Base-by-base conservation (phyloP, 1,139 yeast species). In the Magnusiomyces paraingens region DNA sequence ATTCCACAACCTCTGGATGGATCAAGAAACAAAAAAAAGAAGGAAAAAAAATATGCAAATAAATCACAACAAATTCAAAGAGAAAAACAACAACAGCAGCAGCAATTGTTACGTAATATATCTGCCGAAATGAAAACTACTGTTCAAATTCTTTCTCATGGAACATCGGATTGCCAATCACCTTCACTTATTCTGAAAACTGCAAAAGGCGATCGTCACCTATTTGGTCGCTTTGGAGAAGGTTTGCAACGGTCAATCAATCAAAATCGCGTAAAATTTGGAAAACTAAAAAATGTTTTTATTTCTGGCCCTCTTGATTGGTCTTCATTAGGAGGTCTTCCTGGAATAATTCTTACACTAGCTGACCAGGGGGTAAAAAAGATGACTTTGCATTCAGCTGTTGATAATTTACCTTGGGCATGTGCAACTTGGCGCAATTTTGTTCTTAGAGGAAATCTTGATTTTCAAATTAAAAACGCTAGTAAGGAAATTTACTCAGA, bases 281-380 rank as follows among this genome's bases (percentile, higher is more conserved):
- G 64, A 35, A 83, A 80, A 59, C 70, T 89, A 39, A 76, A 79
- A 53, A 80, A 82, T 36, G 74, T 91, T 2, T 90, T 88, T 63
- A 64, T 91, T 6, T 83, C 96, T 0, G 99, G 99, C 1, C 74
- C 73, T 14, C 61, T 86, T 14, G 72, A 76, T 52, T 91, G 97
- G 97, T 69, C 78, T 5, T 77, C 83, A 21, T 72, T 90, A 4
- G 91, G 96, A 12, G 99, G 99, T 0, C 70, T 93, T 12, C 97
- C 98, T 0, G 99, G 99, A 0, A 72, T 89, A 61, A 80, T 91
- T 52, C 71, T 93, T 54, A 89, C 97, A 0, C 75, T 86, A n/a
- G 83, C 90, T 53, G 97, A 89, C 62, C 86, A 88, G 58, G 91
- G 91, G 1, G 78, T 79, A 54, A 77, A 78, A 49, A 69, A 75